Conservation (phyloP, 2,329 filamentous ascomycete genomes). For the Colletotrichum abscissum region DNA sequence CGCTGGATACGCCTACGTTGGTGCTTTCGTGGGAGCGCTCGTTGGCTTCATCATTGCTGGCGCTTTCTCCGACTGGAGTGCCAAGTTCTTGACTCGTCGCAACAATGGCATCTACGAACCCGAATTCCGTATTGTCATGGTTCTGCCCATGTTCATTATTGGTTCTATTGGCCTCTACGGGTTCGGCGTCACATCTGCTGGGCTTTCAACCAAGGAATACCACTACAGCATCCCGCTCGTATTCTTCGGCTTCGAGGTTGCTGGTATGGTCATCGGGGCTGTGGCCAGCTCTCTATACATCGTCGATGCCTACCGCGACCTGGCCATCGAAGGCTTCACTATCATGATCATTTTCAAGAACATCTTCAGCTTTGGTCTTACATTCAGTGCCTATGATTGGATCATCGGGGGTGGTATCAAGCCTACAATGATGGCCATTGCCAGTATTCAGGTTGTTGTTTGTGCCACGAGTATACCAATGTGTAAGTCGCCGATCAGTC, state of each 20-base stretch:
- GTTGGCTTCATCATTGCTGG: slow-evolving; percentile 83
- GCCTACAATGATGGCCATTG: slow-evolving; percentile 74
- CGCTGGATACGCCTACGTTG: slow-evolving; percentile 88
- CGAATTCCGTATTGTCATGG: slow-evolving; percentile 87
- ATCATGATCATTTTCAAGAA: slow-evolving; percentile 95
- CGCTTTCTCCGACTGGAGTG: slow-evolving; percentile 77
- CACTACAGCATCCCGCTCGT: slow-evolving; percentile 80
- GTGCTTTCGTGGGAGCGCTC: slow-evolving; percentile 86
- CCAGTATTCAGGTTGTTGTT: slow-evolving; percentile 80
- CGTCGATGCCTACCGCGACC: slow-evolving; percentile 89
- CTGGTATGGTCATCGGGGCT: slow-evolving; percentile 92
- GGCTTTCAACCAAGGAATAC: slow-evolving; percentile 67
- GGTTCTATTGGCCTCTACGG: slow-evolving; percentile 85
- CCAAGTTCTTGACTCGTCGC: slow-evolving; percentile 74
- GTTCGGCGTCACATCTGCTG: slow-evolving; percentile 79
- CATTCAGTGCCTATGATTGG: slow-evolving; percentile 88
- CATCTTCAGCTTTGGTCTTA: slow-evolving; percentile 88
- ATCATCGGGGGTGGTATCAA: slow-evolving; percentile 73
- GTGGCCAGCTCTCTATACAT: slow-evolving; percentile 89
- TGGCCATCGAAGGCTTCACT: slow-evolving; percentile 89
- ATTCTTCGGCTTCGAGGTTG: slow-evolving; percentile 86
- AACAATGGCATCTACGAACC: slow-evolving; percentile 91
- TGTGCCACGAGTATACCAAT: slow-evolving; percentile 81
- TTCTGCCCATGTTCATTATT: slow-evolving; percentile 83
- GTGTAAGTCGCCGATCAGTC: slow-evolving; percentile 68